Evolutionary conservation across 768 basidiomycete genomes (phyloP), one percentile per base, ranked within the genome.

Genomic region (Filobasidium wieringae): DNA sequence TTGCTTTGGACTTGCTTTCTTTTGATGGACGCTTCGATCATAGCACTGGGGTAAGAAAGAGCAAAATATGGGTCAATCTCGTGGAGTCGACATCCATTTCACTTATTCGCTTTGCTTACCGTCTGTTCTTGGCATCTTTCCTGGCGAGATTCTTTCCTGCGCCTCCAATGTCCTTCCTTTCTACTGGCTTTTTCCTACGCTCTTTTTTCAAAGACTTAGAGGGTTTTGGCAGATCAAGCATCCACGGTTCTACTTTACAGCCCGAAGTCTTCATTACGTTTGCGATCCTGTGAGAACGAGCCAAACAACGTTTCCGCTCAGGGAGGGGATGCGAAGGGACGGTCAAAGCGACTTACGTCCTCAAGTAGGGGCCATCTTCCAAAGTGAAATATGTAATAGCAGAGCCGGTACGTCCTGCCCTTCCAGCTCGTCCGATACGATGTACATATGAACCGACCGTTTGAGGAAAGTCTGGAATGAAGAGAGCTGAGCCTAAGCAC

Each of bases 351-450:
- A 57, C 65, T 58, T 43, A 74, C 87, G 87, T 82, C 77, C 95
- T 92, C 47, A 99, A 78, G 74, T 85, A 88, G 0, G 89, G 86
- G 0, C 83, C 87, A 71, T 99, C 95, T 58, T 89, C 86, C 63
- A 91, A 81, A 2, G 90, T 95, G 77, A 95, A 97, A 74, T 88
- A 96, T 1, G 95, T 99, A 37, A 92, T 82, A 0, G 95, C 92
- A 71, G 86, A 86, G 17, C 95, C 95, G 65, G 87, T 84, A 51
- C 85, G 80, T 7, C 91, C 93, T 17, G 92, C 92, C 53, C 95
- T 82, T 22, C 93, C 95, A 4, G 95, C 97, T 61, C 95, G 87
- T 69, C 88, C 93, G 52, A 99, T 95, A 24, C 95, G 80, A 74
- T 99, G 95, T 40, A 99, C 81, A 68, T 99, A 99, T 68, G 87